phyloP scores from a whole-genome alignment of 2,329 filamentous ascomycete species.

The Aspergillus texensis region DNA sequence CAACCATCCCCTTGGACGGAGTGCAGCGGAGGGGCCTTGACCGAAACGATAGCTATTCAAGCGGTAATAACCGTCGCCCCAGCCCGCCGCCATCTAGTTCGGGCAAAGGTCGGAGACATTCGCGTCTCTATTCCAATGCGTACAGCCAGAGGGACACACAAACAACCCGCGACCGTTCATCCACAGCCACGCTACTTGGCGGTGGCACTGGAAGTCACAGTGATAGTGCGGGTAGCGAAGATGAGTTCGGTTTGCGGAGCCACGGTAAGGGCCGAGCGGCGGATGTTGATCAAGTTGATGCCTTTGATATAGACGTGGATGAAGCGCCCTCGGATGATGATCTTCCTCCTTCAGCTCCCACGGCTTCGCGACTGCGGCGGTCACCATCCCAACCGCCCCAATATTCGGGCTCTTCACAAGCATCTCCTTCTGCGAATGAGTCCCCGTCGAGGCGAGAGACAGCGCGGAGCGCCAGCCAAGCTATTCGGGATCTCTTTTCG shows the following conservation, averaged over 20 bases:
- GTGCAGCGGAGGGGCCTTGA: constrained; percentile 43
- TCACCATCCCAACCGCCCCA: constrained; percentile 40
- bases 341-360: constrained; percentile 58
- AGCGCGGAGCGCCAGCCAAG: constrained; percentile 70
- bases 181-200: constrained; percentile 56
- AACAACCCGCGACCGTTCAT: constrained; percentile 43
- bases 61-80: constrained; percentile 58
- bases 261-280: constrained; percentile 40
- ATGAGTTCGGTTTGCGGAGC: constrained; percentile 52
- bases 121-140: constrained; percentile 55
- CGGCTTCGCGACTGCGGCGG: constrained; percentile 36
- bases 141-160: constrained; percentile 50
- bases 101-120: constrained; percentile 39
- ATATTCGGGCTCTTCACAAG: constrained; percentile 23
- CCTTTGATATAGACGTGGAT: constrained; percentile 46
- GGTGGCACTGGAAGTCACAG: constrained; percentile 41
- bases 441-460: constrained; percentile 34
- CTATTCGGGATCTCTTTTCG: constrained; percentile 78
- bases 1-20: constrained; percentile 58
- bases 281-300: constrained; percentile 31
- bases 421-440: constrained; percentile 25
- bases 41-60: constrained; percentile 55
- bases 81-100: constrained; percentile 49
- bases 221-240: constrained; percentile 50
- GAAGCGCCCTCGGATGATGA: constrained; percentile 56